phyloP scores from a whole-genome alignment of 768 basidiomycete species.

The Rhizopogon vesiculosus region DNA sequence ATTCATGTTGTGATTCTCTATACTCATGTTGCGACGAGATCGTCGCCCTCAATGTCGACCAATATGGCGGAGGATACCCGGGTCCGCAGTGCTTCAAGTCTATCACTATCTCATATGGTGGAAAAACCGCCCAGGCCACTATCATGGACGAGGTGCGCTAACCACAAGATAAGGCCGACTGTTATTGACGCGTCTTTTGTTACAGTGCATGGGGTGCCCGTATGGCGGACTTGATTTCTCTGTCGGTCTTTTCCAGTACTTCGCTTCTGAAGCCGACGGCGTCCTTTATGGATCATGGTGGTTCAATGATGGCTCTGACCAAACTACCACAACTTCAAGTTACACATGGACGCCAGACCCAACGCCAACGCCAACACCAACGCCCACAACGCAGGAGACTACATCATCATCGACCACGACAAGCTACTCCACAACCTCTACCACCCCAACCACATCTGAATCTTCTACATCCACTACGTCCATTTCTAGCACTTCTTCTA shows the following conservation, averaged over 20 bases:
- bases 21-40: slow-evolving; percentile 28
- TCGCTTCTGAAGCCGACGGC: slow-evolving; percentile 37
- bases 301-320: slow-evolving; percentile 37
- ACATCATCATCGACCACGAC: not conserved
- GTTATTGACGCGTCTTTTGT: slow-evolving; percentile 1
- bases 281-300: slow-evolving; percentile 59
- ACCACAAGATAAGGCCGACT: too few relatives aligned
- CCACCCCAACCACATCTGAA: not conserved
- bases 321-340: not conserved
- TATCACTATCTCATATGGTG: slow-evolving; percentile 57
- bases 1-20: slow-evolving; percentile 35
- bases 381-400: too few relatives aligned
- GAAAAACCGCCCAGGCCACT: slow-evolving; percentile 46
- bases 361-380: not conserved
- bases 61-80: slow-evolving; percentile 57
- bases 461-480: too few relatives aligned
- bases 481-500: too few relatives aligned
- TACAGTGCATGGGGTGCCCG: slow-evolving; percentile 62
- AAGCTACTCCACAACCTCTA: not conserved
- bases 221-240: slow-evolving; percentile 66
- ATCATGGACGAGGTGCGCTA: slow-evolving; percentile 55
- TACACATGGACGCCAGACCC: not conserved
- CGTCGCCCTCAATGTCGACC: slow-evolving; percentile 25
- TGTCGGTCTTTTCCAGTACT: slow-evolving; percentile 56
- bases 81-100: slow-evolving; percentile 57